Percentiles rank a stretch among this genome's conserved stretches.
Evolutionary conservation across 805 yeast genomes (phyloP).

Genomic region (Saturnispora diversa): DNA sequence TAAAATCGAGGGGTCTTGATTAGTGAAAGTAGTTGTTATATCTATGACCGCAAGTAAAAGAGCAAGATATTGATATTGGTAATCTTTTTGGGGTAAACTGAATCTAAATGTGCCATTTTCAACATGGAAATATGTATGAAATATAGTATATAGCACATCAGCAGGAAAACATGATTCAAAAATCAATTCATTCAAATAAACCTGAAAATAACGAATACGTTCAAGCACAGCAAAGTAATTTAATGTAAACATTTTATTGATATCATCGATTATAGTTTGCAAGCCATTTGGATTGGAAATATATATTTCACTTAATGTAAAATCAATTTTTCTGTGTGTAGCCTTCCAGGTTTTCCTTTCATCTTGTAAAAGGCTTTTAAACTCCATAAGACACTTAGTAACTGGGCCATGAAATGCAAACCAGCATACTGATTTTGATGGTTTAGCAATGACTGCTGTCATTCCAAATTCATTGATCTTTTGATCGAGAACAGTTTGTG

Average conservation of each 20-base stretch:
- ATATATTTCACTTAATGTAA: constrained; percentile 6
- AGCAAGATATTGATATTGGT: constrained; percentile 7
- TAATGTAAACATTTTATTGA: constrained; percentile 1
- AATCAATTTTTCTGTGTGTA: neutral
- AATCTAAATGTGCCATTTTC: neutral
- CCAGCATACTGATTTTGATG: neutral
- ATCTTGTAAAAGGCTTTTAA: neutral
- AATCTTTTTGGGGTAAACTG: constrained; percentile 2
- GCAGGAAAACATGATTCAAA: constrained; percentile 12
- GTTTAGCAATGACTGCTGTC: neutral
- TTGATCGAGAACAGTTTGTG: constrained; percentile 2
- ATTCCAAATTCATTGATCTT: neutral
- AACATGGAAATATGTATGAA: constrained; percentile 7
- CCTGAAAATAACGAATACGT: constrained; percentile 14
- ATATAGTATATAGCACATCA: constrained; percentile 4
- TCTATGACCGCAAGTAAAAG: constrained; percentile 3
- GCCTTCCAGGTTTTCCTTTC: neutral
- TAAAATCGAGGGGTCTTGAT: neutral
- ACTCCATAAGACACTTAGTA: neutral
- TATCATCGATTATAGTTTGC: constrained; percentile 2
- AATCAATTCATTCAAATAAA: constrained; percentile 10
- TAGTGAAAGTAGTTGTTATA: constrained; percentile 3
- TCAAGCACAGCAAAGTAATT: constrained; percentile 15
- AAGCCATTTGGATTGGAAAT: neutral
- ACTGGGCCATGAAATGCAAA: constrained; percentile 5